These are phyloP conservation scores for Phytophthora quininea DNA, from an alignment of 352 stramenopile species.

Conservation along the genomic window DNA sequence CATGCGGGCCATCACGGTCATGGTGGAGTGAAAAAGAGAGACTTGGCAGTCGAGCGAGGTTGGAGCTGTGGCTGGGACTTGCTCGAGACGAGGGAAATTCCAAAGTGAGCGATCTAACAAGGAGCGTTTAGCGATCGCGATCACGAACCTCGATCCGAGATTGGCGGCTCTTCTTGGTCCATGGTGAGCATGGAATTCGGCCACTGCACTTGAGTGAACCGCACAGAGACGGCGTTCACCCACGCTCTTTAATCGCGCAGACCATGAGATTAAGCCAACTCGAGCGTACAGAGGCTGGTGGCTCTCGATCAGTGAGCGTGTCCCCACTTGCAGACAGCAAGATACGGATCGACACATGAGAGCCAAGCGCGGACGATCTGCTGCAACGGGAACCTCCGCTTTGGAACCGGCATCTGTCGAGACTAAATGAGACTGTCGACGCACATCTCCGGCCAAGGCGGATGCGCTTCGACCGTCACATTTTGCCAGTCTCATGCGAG, in stretches of 20 bases:
- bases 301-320: too few species aligned
- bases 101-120: not conserved
- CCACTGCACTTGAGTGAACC: not conserved
- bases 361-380: not conserved
- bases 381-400: not conserved
- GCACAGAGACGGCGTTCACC: too few species aligned
- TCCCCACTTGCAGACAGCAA: not conserved
- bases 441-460: not conserved
- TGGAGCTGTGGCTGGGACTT: not conserved
- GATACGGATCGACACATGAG: not conserved
- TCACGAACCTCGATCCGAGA: not conserved
- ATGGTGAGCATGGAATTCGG: not conserved
- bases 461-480: not conserved
- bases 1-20: constrained; percentile 2
- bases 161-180: not conserved
- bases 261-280: not conserved
- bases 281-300: not conserved
- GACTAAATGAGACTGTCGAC: not conserved
- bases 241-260: not conserved
- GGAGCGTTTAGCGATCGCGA: not conserved
- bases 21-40: constrained; percentile 5
- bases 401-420: not conserved
- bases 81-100: not conserved
- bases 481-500: not conserved
- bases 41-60: not conserved